phyloP scores from a whole-genome alignment of 345 rosid species.

The Corymbia maculata region DNA sequence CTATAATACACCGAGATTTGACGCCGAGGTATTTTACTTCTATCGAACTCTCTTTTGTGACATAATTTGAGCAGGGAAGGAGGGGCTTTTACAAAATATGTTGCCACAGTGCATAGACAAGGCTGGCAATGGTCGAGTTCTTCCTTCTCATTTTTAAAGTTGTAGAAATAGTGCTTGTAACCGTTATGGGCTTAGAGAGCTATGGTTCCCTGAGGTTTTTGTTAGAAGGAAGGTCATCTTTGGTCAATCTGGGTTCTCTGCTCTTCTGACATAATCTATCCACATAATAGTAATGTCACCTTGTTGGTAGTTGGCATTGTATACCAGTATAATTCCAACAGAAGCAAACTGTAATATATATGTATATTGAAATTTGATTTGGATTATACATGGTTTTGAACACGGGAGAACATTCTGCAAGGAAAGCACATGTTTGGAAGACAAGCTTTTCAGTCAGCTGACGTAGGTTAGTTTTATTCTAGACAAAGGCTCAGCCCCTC shows the following conservation, averaged over 20 bases:
- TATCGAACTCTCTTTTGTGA: background rate
- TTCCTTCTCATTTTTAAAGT: background rate
- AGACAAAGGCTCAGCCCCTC: background rate
- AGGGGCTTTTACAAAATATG: background rate
- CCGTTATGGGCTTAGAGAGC: background rate
- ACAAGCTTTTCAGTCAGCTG: background rate
- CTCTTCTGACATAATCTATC: background rate
- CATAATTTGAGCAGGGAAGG: background rate
- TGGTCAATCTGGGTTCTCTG: background rate
- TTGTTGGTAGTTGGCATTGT: background rate
- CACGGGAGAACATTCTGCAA: background rate
- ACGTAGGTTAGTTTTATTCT: background rate
- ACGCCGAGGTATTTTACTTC: constrained; percentile 36
- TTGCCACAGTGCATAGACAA: background rate
- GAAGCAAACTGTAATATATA: background rate
- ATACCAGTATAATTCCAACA: background rate
- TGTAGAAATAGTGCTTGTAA: background rate
- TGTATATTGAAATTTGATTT: background rate
- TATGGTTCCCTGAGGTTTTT: background rate
- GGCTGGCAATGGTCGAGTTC: background rate
- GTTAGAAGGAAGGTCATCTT: background rate
- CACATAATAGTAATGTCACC: background rate
- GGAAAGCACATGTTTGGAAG: background rate
- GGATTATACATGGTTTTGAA: background rate
- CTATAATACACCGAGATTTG: constrained; percentile 54